Conservation (phyloP, 2,329 filamentous ascomycete genomes). For the Bipolaris zeicola region DNA sequence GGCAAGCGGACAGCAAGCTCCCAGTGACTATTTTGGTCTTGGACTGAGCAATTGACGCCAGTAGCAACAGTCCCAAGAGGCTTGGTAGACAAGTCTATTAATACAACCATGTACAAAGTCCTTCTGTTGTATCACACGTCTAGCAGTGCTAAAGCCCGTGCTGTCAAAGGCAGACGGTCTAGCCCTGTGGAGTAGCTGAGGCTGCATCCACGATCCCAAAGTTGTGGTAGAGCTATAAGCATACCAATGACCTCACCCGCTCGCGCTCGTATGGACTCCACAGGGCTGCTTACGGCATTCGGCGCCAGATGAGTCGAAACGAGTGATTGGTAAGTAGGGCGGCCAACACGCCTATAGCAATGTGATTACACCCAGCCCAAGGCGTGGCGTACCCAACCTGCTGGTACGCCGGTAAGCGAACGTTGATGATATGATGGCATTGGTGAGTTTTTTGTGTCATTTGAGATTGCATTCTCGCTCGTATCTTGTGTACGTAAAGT, state of each 20-base stretch:
- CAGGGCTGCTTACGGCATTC: conserved; percentile 19
- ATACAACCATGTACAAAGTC: not conserved
- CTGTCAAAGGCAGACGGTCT: not conserved
- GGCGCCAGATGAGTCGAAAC: not conserved
- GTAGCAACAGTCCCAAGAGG: not conserved
- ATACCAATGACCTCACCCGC: not conserved
- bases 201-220: not conserved
- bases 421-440: conserved; percentile 6
- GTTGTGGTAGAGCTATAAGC: not conserved
- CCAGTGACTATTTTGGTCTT: conserved; percentile 32
- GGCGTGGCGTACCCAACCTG: conserved; percentile 2
- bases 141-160: not conserved
- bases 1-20: conserved; percentile 10
- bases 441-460: conserved; percentile 6
- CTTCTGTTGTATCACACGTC: not conserved
- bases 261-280: conserved; percentile 10
- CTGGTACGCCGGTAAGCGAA: conserved; percentile 9
- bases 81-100: not conserved
- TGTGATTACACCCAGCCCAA: not conserved
- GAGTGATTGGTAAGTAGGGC: conserved; percentile 5
- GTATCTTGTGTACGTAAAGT: conserved; percentile 5
- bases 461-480: conserved; percentile 3
- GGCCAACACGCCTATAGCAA: not conserved
- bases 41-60: conserved; percentile 14
- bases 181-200: not conserved